Base-by-base conservation (phyloP, 768 basidiomycete genomes). In the Leccinum incarnatum region DNA sequence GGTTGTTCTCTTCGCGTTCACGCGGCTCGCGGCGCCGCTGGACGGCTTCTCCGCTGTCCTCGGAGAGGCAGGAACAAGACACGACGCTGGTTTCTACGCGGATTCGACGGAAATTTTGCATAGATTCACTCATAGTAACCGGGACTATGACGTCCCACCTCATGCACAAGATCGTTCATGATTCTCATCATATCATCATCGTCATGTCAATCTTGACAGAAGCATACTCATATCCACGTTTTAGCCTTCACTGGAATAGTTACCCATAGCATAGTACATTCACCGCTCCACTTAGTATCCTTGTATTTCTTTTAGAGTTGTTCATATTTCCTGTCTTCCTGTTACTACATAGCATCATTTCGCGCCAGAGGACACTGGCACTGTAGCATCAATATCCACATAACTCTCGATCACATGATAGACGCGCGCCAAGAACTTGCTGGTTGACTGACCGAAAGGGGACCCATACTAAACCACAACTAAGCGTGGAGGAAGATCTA, bases 41-140 rank as follows among this genome's bases (percentile, higher is more conserved):
- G 62, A 63, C 63, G 11, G 54, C 63, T 55, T 68, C 63, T 30
- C 12, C 47, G 48, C 47, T 64, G 14, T 57, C 59, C 17, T 60
- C 63, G 19, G 56, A 54, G 27, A 50, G 46, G 53, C 48, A 37
- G 9, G 72, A 62, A 47, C 62, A 64, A 51, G 66, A 62, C 14
- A 19, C 56, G 2, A 58, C 32, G n/a, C 59, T 54, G 36, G 61
- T 57, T 55, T 63, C 62, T 49, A 59, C 59, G 58, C 68, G 69
- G 29, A 65, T 69, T 32, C 67, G 72, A 54, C 73, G 74, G 25
- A 75, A 74, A 70, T 77, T 66, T 64, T 77, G 56, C 74, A 73
- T 57, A 70, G 71, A 61, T 56, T 77, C 63, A 72, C 72, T 45
- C 61, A 58, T 57, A 55, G 48, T 48, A 53, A 51, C 53, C 61